These are phyloP conservation scores for Rutstroemia sp. DNA, from an alignment of 2,329 filamentous ascomycete genomes.

Conservation along the genomic window DNA sequence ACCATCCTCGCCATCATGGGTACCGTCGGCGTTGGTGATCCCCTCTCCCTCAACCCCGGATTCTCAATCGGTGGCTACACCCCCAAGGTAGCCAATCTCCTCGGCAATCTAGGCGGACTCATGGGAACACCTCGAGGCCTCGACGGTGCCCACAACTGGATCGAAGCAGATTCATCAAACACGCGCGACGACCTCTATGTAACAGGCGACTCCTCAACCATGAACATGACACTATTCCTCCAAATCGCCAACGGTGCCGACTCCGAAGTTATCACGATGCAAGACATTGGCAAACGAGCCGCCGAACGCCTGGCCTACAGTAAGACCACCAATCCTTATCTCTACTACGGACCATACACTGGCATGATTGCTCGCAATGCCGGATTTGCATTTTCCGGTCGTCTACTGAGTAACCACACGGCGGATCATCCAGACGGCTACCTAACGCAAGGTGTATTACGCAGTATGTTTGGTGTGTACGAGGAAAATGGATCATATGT, in stretches of 20 bases:
- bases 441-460: conserved; percentile 27
- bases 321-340: conserved; percentile 42
- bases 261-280: conserved; percentile 28
- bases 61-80: background rate
- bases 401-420: conserved; percentile 4
- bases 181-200: conserved; percentile 41
- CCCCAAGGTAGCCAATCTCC: background rate
- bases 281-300: too few relatives aligned
- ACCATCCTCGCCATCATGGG: background rate
- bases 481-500: conserved; percentile 5
- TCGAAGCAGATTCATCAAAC: conserved; percentile 44
- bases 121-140: conserved; percentile 37
- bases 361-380: background rate
- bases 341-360: conserved; percentile 36
- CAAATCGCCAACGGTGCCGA: conserved; percentile 34
- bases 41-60: background rate
- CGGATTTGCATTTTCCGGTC: background rate
- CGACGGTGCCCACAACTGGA: conserved; percentile 41
- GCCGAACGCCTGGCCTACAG: conserved; percentile 18
- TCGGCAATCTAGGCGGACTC: conserved; percentile 18
- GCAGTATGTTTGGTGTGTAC: conserved; percentile 11
- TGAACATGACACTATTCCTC: conserved; percentile 29
- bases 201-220: background rate
- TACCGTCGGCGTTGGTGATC: background rate
- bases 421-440: conserved; percentile 24